Evolutionary conservation across 148 eudicot genomes (phyloP), one percentile per base, ranked within the genome.

Genomic region (Pharnaceum exiguum): DNA sequence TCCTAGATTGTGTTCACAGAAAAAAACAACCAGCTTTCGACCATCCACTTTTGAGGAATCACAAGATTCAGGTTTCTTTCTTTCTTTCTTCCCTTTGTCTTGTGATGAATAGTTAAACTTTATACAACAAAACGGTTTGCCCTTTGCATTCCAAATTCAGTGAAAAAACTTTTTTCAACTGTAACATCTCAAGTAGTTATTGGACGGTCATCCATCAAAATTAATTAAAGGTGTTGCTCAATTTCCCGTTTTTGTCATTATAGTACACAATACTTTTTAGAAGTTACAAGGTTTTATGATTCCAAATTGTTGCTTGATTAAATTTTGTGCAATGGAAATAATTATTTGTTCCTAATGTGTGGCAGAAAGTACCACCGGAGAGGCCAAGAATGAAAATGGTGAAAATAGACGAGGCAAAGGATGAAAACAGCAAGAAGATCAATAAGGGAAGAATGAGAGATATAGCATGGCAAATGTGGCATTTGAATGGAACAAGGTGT

Each of bases 1-100:
- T 78, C 16, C 89, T 94, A 63, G 95, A 94, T 70, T 94, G 99
- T 77, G 87, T 94, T 36, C 87, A 83, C 48, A 82, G 67, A 51
- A 83, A 65, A 61, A 89, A 81, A 62, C 99, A 94, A 46, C 85
- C 95, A 24, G 99, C 96, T 59, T 79, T 94, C 29, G 99, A 94
- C 81, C 99, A 94, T 54, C 99, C 96, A 12, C 95, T 89, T 43
- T 80, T 94, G 54, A 94, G 82, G 79, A 80, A 89, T 78, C 99
- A 94, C 85, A 94, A 86, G 82, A 86, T 94, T 68, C 99, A 94
- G 98, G 98, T 93, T 69, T 55, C 3, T 59, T 42, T 37, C 11
- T 32, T 39, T 36, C 26, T n/a, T 27, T 48, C 47, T 7, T 18
- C 18, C 31, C 26, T 48, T 47, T 25, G 31, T 29, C 55, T 50